Percentiles rank a stretch among this genome's conserved stretches.
These are phyloP conservation scores for Pseudogymnoascus sp. DNA, from an alignment of 2,329 filamentous ascomycete species.

Conservation along the genomic window DNA sequence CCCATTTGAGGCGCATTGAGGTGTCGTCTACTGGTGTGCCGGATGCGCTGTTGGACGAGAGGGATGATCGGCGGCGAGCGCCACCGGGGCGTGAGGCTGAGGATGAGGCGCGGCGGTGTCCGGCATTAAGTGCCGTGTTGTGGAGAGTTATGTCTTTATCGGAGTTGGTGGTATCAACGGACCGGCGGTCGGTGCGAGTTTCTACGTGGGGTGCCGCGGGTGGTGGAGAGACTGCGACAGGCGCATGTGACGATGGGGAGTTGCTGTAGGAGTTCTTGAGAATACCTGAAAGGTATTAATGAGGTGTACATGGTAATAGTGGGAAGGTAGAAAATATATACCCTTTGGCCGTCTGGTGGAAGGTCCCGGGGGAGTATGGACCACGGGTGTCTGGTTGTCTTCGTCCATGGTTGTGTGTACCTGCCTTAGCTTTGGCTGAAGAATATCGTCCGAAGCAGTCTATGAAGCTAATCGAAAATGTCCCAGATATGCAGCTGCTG, in stretches of 20 bases:
- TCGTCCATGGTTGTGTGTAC: conserved; percentile 15
- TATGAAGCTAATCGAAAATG: not conserved
- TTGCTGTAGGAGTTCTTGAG: conserved; percentile 79
- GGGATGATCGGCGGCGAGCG: conserved; percentile 57
- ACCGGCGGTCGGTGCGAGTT: conserved; percentile 29
- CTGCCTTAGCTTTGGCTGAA: not conserved
- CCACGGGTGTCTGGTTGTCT: conserved; percentile 19
- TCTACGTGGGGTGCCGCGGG: conserved; percentile 24
- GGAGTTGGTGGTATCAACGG: conserved; percentile 34
- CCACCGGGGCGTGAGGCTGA: conserved; percentile 55
- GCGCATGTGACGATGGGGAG: conserved; percentile 39
- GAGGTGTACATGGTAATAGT: conserved; percentile 4
- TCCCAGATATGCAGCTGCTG: not conserved
- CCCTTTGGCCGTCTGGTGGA: conserved; percentile 30
- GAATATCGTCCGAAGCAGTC: not conserved
- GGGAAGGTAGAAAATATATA: conserved; percentile 15
- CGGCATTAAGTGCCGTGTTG: conserved; percentile 92
- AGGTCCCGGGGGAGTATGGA: conserved; percentile 26
- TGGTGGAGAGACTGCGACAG: conserved; percentile 36
- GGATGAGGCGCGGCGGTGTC: conserved; percentile 76
- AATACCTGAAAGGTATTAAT: conserved; percentile 54
- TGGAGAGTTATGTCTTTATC: conserved; percentile 87
- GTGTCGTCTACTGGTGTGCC: conserved; percentile 46
- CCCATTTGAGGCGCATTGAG: conserved; percentile 85
- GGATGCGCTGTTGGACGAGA: conserved; percentile 31